Evolutionary conservation across 2,329 filamentous ascomycete genomes (phyloP).

Genomic region (Trichoderma sp.): DNA sequence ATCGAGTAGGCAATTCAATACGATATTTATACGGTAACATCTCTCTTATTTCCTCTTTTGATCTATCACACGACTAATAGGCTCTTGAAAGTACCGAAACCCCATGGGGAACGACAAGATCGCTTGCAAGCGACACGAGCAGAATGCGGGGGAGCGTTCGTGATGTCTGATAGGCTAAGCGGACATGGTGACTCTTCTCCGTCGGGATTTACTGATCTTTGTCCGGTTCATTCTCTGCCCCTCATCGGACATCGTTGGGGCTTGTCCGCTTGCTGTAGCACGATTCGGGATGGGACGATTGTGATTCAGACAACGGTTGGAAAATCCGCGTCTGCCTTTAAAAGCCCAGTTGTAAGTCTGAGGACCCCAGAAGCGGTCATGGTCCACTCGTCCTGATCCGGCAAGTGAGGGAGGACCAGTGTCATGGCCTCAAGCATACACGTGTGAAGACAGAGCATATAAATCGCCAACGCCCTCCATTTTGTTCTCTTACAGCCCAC

Average conservation of each 20-base stretch:
- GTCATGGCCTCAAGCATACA: constrained; percentile 1
- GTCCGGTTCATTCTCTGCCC: constrained; percentile 6
- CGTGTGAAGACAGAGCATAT: constrained; percentile 12
- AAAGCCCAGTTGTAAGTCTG: too few species aligned
- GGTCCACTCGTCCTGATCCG: constrained; percentile 3
- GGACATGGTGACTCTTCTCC: constrained; percentile 15
- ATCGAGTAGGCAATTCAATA: neutral
- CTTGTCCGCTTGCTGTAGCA: neutral
- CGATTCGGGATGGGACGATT: neutral
- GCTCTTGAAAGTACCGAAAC: neutral
- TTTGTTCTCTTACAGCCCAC: neutral
- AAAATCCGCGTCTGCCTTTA: neutral
- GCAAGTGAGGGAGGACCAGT: constrained; percentile 1
- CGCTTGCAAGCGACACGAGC: neutral
- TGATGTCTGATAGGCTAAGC: constrained; percentile 21
- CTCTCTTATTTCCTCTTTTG: constrained; percentile 4
- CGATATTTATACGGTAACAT: constrained; percentile 17
- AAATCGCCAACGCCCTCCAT: neutral
- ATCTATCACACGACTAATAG: neutral
- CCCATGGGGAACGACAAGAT: constrained; percentile 6
- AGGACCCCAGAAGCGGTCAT: constrained; percentile 1
- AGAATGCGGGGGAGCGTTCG: constrained; percentile 15
- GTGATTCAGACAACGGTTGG: too few species aligned
- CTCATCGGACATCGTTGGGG: constrained; percentile 17
- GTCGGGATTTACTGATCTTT: constrained; percentile 18